Evolutionary conservation across 495 filamentous ascomycete genomes (phyloP), one percentile per base, ranked within the genome.

Genomic region (Annulohypoxylon maeteangense): DNA sequence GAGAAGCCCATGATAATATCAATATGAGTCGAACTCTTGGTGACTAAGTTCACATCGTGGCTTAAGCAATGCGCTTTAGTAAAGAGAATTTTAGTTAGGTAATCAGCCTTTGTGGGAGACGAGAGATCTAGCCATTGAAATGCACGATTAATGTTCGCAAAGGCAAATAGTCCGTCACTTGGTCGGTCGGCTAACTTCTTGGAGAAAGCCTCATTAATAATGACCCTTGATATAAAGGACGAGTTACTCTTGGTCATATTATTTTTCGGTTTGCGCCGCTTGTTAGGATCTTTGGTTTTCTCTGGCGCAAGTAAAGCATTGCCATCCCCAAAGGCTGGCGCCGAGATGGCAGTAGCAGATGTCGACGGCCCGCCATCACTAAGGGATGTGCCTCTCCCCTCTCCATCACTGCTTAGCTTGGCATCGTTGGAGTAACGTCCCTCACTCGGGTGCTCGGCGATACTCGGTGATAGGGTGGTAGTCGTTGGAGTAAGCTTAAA

Each of bases 231-330:
- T 20, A 99, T 93, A 75, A 97, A 98, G 3, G 93, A 95, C 18
- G 95, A 98, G 79, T 97, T 98, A 81, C 93, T 98, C 84, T 99
- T 99, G 42, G 94, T 88, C 73, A 99, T 94, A 78, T 95, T 98
- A 78, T 93, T 97, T 82, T 97, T 98, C 10, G 95, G 96, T 80
- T 98, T 99, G 67, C 90, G 86, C 72, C 89, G 82, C 79, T 97
- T 97, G 54, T 85, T 81, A 3, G 86, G 84, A 70, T 97, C 94
- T 79, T 93, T 97, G n/a, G 85, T 78, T 22, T 79, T 81, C 20
- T 85, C 82, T 1, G 84, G 80, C 8, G 81, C 76, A 48, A 98
- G 84, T 18, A 92, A 85, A 12, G 87, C 83, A 75, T 98, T 98
- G 50, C 92, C 92, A 67, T 94, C 91, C n/a, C 95, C 95, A 78